These are phyloP conservation scores for Mucor saturninus DNA, from an alignment of 371 early-diverging fungal species.

Conservation along the genomic window DNA sequence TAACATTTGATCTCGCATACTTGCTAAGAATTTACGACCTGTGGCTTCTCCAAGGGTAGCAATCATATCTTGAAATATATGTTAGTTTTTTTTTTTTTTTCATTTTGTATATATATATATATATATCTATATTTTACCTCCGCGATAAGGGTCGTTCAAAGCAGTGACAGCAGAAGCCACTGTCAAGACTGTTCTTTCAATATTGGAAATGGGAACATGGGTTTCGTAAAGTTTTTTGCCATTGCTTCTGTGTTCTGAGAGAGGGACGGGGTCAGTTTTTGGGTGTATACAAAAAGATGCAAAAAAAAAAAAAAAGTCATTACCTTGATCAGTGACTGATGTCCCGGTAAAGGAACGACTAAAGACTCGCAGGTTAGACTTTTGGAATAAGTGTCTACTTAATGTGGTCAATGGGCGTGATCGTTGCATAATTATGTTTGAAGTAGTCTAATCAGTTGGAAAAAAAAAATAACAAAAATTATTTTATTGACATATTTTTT, in stretches of 20 bases:
- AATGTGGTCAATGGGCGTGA: constrained; percentile 4
- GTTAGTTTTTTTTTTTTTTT: not conserved
- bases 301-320: not conserved
- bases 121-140: constrained; percentile 54
- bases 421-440: constrained; percentile 1
- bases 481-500: not conserved
- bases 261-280: not conserved
- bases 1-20: constrained; percentile 85
- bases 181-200: constrained; percentile 69
- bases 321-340: constrained; percentile 1
- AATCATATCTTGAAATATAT: constrained; percentile 73
- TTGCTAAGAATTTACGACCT: constrained; percentile 62
- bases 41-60: constrained; percentile 94
- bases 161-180: constrained; percentile 80
- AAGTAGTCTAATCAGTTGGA: not conserved
- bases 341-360: constrained; percentile 5
- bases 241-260: not conserved
- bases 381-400: constrained; percentile 1
- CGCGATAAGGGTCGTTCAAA: constrained; percentile 76
- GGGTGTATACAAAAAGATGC: not conserved
- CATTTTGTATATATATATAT: not conserved
- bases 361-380: not conserved
- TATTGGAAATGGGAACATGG: constrained; percentile 58
- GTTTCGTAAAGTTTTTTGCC: constrained; percentile 52
- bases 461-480: not conserved